phyloP scores from a whole-genome alignment of 306 rosid genomes.

The Cucumis sativus region DNA sequence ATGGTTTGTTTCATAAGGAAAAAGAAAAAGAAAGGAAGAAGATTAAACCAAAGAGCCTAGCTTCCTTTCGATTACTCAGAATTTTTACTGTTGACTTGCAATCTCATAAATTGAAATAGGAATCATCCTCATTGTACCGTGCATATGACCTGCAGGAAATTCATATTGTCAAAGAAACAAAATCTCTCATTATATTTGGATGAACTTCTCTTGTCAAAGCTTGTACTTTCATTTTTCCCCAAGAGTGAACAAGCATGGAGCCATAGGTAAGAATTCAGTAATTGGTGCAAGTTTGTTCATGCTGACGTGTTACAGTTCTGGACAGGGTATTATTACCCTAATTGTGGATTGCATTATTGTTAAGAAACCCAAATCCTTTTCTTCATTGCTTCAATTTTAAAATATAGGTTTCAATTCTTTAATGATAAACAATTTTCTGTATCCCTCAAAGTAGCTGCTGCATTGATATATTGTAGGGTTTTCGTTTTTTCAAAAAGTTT shows the following conservation, averaged over 20 bases:
- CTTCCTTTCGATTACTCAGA: neutral
- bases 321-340: neutral
- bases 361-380: neutral
- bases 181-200: conserved; percentile 23
- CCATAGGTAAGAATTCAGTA: conserved; percentile 43
- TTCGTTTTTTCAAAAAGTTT: neutral
- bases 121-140: neutral
- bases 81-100: neutral
- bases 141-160: conserved; percentile 38
- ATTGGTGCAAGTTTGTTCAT: conserved; percentile 5
- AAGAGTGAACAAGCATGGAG: conserved; percentile 88
- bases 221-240: conserved; percentile 70
- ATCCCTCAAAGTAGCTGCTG: neutral
- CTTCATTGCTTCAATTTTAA: neutral
- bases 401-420: neutral
- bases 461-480: neutral
- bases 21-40: neutral
- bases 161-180: conserved; percentile 36
- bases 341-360: neutral
- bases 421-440: neutral
- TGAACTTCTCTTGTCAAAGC: conserved; percentile 60
- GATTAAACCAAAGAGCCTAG: neutral
- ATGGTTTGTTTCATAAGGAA: no score
- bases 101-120: neutral
- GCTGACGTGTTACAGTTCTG: neutral